Base-by-base conservation (phyloP, 2,329 filamentous ascomycete genomes). In the Celoporthe dispersa region DNA sequence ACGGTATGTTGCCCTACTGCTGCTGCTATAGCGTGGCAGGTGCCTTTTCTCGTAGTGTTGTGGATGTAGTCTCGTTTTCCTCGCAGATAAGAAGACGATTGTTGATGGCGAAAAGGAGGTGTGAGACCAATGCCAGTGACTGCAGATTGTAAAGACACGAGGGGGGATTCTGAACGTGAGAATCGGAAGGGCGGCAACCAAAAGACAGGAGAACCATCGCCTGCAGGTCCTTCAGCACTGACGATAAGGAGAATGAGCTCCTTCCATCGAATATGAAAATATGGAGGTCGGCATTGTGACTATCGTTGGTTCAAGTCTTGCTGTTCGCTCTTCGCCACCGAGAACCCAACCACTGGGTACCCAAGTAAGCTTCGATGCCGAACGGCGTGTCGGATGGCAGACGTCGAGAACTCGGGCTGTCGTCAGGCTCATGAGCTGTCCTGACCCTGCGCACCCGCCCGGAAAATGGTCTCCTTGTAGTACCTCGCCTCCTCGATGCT, bases 401-500 rank as follows among this genome's bases (percentile, higher is more conserved):
- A 7, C 16, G 53, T 19, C 28, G 28, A 57, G 5, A 16, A 57
- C 33, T 2, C 9, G 25, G 53, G 12, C n/a, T 55, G 12, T 33
- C 28, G 14, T 19, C 12, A 57, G 14, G 5, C 25, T 57, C 14
- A 59, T 44, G 33, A 41, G 37, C 62, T 39, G 12, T 16, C n/a
- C 37, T 37, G 35, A 14, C 31, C 28, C 6, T n/a, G 37, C 8
- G 25, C 16, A 35, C 37, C 28, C 1, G 39, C 63, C 59, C 75
- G 69, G 57, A 79, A 79, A 41, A 78, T 71, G 28, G 71, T 71
- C 62, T 91, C 84, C 76, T 88, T 89, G 80, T 97, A 98, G 78
- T 92, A 98, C 76, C 84, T 89, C 68, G 95, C 95, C 83, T 99
- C 96, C 68, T 88, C 91, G 73, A 99, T 98, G 80, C 95, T 98